Conservation (phyloP, 352 stramenopile species). For the Globisporangium paddicum region DNA sequence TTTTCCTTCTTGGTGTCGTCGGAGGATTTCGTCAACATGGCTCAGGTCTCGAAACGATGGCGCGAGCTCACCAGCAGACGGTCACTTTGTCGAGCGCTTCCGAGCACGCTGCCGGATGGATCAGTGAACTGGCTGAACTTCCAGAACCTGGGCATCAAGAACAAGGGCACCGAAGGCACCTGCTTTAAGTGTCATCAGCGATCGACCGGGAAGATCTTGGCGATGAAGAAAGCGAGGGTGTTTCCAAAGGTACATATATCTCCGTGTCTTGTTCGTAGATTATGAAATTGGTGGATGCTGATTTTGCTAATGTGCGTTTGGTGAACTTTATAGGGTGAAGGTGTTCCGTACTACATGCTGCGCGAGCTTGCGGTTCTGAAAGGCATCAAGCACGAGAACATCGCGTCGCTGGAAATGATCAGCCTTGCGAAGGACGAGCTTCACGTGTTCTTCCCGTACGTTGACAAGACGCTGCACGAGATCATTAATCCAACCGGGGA, state of each 20-base stretch:
- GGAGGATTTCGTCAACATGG: conserved; percentile 67
- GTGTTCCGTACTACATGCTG: conserved; percentile 93
- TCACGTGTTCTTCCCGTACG: conserved; percentile 89
- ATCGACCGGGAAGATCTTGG: conserved; percentile 78
- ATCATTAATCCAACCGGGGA: conserved; percentile 89
- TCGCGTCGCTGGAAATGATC: conserved; percentile 85
- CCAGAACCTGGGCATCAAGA: conserved; percentile 87
- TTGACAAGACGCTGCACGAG: conserved; percentile 89
- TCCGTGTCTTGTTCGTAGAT: neutral
- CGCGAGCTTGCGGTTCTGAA: conserved; percentile 86
- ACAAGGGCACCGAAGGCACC: conserved; percentile 86
- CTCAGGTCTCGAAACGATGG: conserved; percentile 75
- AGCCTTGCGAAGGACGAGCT: conserved; percentile 84
- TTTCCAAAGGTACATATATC: conserved; percentile 65
- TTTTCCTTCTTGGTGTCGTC: conserved; percentile 81
- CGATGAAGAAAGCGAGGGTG: conserved; percentile 86
- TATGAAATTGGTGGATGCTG: neutral
- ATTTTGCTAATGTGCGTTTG: neutral
- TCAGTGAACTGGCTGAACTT: conserved; percentile 87
- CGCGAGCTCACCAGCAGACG: conserved; percentile 65
- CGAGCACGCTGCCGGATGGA: conserved; percentile 61
- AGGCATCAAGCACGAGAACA: conserved; percentile 85
- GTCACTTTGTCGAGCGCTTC: conserved; percentile 66
- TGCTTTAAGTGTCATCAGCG: conserved; percentile 87
- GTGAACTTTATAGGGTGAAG: conserved; percentile 53